Conservation (phyloP, 768 basidiomycete species). For the Filobasidium floriforme region DNA sequence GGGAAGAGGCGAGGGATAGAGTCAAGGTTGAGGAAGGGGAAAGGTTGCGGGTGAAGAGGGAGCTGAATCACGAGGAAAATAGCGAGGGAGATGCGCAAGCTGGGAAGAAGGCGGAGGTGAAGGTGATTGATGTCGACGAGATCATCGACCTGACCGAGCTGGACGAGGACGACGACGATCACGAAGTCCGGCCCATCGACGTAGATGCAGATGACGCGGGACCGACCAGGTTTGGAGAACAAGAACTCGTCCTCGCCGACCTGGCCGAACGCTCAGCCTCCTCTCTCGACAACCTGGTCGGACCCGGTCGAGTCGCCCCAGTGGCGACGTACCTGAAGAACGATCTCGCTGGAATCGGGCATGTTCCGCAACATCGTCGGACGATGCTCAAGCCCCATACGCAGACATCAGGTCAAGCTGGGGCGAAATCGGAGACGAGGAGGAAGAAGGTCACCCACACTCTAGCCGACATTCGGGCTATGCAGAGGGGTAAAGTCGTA, state of each 20-base stretch:
- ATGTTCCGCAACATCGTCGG: neutral
- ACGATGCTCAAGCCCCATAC: neutral
- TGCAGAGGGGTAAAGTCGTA: conserved; percentile 10
- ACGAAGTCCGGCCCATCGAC: neutral
- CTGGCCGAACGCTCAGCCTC: neutral
- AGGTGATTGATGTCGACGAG: conserved; percentile 19
- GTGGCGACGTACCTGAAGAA: conserved; percentile 21
- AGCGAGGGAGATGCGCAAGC: neutral
- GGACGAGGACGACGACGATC: conserved; percentile 4
- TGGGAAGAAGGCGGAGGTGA: conserved; percentile 6
- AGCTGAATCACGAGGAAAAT: neutral
- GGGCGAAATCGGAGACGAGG: no score
- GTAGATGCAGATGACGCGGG: neutral
- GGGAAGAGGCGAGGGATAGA: neutral
- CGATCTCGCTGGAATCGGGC: conserved; percentile 20
- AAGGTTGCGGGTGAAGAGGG: conserved; percentile 1
- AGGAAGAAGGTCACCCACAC: conserved; percentile 24
- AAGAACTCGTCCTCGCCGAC: neutral
- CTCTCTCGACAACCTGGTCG: neutral
- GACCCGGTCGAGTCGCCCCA: conserved; percentile 20
- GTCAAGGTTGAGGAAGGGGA: neutral
- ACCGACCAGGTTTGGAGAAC: conserved; percentile 4
- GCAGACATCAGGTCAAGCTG: no score
- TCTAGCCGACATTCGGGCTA: conserved; percentile 10
- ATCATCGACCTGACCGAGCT: conserved; percentile 15